phyloP scores from a whole-genome alignment of 2,329 filamentous ascomycete genomes.

The Stagonosporopsis tanaceti region DNA sequence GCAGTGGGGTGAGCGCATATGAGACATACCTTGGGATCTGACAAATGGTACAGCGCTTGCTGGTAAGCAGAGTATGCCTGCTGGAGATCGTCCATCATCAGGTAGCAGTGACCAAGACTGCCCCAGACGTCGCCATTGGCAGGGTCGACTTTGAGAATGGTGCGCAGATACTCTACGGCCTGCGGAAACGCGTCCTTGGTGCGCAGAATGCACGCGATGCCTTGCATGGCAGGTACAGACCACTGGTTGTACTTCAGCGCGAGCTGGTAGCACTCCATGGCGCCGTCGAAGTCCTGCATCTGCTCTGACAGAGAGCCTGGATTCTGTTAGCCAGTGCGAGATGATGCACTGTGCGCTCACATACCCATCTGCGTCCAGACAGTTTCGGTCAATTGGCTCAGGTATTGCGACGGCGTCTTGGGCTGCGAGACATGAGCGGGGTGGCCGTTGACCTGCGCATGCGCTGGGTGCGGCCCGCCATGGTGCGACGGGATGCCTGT shows the following conservation, averaged over 20 bases:
- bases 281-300: conserved; percentile 86
- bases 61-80: conserved; percentile 98
- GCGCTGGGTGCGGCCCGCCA: conserved; percentile 70
- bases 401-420: conserved; percentile 74
- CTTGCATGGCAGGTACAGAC: conserved; percentile 91
- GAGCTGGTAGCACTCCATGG: conserved; percentile 88
- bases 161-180: conserved; percentile 90
- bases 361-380: conserved; percentile 94
- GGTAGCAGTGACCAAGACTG: conserved; percentile 93
- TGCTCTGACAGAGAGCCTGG: conserved; percentile 85
- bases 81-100: conserved; percentile 98
- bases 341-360: conserved; percentile 42
- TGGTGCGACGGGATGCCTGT: conserved; percentile 74
- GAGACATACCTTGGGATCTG: conserved; percentile 80
- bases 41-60: conserved; percentile 89
- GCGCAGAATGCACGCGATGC: conserved; percentile 89
- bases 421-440: conserved; percentile 66
- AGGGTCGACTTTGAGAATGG: conserved; percentile 86
- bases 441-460: conserved; percentile 63
- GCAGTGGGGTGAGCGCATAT: background rate
- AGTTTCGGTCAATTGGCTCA: conserved; percentile 80
- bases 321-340: conserved; percentile 28
- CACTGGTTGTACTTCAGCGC: conserved; percentile 86
- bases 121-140: conserved; percentile 97
- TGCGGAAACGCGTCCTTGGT: conserved; percentile 93